phyloP scores from a whole-genome alignment of 2,329 filamentous ascomycete genomes.

The Fonsecaea pugnacius region DNA sequence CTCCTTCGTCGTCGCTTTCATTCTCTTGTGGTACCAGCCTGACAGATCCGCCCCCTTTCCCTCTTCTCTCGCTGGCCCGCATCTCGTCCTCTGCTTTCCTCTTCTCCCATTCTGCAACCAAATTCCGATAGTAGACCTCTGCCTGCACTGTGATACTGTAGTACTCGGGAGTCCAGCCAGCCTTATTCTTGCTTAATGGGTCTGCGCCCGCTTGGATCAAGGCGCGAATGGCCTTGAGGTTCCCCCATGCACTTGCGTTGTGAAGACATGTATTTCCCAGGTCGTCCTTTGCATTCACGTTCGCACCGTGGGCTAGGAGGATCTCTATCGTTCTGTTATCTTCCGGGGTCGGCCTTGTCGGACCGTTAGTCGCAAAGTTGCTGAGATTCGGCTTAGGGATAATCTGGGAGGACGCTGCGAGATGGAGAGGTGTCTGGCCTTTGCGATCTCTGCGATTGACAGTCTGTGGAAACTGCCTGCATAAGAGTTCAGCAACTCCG shows the following conservation, averaged over 20 bases:
- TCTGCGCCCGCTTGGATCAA: conserved; percentile 79
- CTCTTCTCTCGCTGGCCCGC: conserved; percentile 30
- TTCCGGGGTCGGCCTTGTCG: conserved; percentile 35
- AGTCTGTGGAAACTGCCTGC: conserved; percentile 64
- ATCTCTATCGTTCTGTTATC: conserved; percentile 39
- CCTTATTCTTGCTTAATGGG: conserved; percentile 71
- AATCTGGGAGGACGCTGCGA: conserved; percentile 42
- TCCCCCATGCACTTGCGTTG: conserved; percentile 81
- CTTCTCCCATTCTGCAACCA: conserved; percentile 73
- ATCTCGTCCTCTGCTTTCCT: conserved; percentile 53
- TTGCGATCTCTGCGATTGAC: conserved; percentile 68
- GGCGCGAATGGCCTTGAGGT: conserved; percentile 75
- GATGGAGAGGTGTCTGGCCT: conserved; percentile 61
- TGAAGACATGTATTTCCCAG: conserved; percentile 87
- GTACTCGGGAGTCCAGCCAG: conserved; percentile 80
- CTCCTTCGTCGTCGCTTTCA: conserved; percentile 30
- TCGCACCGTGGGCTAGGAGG: conserved; percentile 39
- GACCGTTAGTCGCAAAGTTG: conserved; percentile 25
- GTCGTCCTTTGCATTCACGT: conserved; percentile 63
- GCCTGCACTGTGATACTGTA: conserved; percentile 82
- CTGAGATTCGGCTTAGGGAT: conserved; percentile 22
- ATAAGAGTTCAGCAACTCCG: conserved; percentile 73
- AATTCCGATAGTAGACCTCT: conserved; percentile 79
- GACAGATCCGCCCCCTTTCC: conserved; percentile 30
- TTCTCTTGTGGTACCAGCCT: conserved; percentile 32